Conservation (phyloP, 352 stramenopile genomes). For the Pythium graminicola region DNA sequence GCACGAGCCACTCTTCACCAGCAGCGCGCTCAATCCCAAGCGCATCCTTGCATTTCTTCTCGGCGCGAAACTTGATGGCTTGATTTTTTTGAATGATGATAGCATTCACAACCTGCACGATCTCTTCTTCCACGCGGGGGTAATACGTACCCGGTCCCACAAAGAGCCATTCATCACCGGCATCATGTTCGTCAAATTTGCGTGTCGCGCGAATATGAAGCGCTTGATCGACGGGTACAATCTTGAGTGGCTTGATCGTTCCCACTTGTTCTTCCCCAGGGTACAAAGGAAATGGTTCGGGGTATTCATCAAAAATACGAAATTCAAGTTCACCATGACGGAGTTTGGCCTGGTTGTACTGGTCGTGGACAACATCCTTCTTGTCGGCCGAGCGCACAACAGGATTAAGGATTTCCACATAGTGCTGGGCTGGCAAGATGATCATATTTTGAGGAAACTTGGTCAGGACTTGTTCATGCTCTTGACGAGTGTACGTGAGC, state of each 20-base stretch:
- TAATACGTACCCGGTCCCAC: slow-evolving; percentile 67
- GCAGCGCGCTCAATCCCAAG: slow-evolving; percentile 53
- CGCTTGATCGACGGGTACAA: slow-evolving; percentile 56
- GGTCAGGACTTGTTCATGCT: slow-evolving; percentile 70
- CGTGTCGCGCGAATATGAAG: slow-evolving; percentile 57
- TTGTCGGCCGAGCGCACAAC: slow-evolving; percentile 46
- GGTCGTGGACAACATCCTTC: slow-evolving; percentile 46
- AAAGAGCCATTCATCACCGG: slow-evolving; percentile 75
- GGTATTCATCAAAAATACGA: slow-evolving; percentile 64
- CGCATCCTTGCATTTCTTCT: slow-evolving; percentile 75
- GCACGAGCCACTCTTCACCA: slow-evolving; percentile 76
- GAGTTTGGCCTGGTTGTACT: slow-evolving; percentile 71
- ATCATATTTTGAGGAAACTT: slow-evolving; percentile 64
- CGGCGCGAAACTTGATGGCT: slow-evolving; percentile 69
- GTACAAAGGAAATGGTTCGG: slow-evolving; percentile 73
- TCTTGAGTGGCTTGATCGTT: slow-evolving; percentile 40
- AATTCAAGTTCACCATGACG: slow-evolving; percentile 75
- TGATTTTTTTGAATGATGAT: slow-evolving; percentile 78
- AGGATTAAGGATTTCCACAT: slow-evolving; percentile 68
- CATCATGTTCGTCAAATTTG: slow-evolving; percentile 46
- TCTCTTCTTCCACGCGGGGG: slow-evolving; percentile 65
- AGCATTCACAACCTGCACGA: slow-evolving; percentile 42
- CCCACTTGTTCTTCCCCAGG: slow-evolving; percentile 60
- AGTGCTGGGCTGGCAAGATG: slow-evolving; percentile 66
- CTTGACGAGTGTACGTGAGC: slow-evolving; percentile 73